Conservation (phyloP, 805 yeast species). For the Spathaspora boniae region DNA sequence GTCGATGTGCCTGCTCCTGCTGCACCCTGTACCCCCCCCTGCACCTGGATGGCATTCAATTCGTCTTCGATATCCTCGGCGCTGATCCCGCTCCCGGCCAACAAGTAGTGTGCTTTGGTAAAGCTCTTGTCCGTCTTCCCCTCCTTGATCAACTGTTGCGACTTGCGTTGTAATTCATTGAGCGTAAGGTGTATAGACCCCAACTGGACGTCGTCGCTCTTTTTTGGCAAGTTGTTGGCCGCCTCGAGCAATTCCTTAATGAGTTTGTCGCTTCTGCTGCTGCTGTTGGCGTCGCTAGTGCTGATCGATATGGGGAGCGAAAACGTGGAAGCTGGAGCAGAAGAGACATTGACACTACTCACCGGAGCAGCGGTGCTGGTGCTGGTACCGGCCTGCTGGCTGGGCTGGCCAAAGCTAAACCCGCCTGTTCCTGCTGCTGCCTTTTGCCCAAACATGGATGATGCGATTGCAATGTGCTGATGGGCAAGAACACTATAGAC, state of each 20-base stretch:
- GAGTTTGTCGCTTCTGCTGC: conserved; percentile 22
- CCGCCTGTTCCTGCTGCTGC: not conserved
- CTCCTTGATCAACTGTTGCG: conserved; percentile 50
- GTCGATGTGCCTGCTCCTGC: conserved; percentile 3
- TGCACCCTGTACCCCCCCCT: conserved; percentile 1
- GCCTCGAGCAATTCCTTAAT: conserved; percentile 76
- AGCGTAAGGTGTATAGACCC: conserved; percentile 82
- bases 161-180: conserved; percentile 69
- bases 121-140: conserved; percentile 33
- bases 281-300: conserved; percentile 7
- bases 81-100: conserved; percentile 86
- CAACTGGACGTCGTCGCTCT: conserved; percentile 50
- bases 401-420: conserved; percentile 4
- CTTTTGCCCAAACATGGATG: conserved; percentile 10
- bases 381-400: not conserved
- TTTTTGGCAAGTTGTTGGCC: conserved; percentile 67
- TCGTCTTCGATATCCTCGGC: conserved; percentile 77
- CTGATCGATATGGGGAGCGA: conserved; percentile 9
- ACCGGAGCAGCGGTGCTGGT: conserved; percentile 3
- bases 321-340: conserved; percentile 9
- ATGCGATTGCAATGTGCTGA: not conserved
- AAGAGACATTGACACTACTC: not conserved
- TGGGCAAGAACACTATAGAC: not conserved
- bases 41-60: conserved; percentile 30
- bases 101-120: conserved; percentile 79